Evolutionary conservation across 2,329 filamentous ascomycete species (phyloP).

Genomic region (Botryosphaeria dothidea): DNA sequence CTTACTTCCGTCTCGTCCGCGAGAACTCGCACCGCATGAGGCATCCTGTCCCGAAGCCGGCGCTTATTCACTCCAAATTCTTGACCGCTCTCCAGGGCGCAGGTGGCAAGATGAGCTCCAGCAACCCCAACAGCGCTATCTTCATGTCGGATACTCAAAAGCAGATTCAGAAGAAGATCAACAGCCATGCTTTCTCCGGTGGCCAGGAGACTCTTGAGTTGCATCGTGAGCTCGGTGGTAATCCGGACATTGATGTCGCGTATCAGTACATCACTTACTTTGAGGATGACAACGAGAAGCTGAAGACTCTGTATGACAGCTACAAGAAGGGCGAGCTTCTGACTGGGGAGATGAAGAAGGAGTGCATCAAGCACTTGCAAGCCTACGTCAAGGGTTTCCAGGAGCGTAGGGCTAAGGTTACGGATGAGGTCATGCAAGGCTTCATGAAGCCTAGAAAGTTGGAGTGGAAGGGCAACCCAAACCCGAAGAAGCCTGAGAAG

Average conservation of each 20-base stretch:
- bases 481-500: slow-evolving; percentile 40
- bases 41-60: slow-evolving; percentile 71
- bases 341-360: slow-evolving; percentile 86
- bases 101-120: slow-evolving; percentile 91
- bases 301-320: slow-evolving; percentile 54
- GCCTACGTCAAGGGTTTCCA: slow-evolving; percentile 79
- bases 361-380: slow-evolving; percentile 78
- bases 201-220: slow-evolving; percentile 81
- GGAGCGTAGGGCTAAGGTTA: slow-evolving; percentile 72
- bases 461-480: slow-evolving; percentile 62
- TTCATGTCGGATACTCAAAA: slow-evolving; percentile 89
- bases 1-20: slow-evolving; percentile 74
- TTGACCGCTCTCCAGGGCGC: slow-evolving; percentile 87
- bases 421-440: slow-evolving; percentile 71
- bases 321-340: slow-evolving; percentile 74
- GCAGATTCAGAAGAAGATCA: slow-evolving; percentile 89
- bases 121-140: slow-evolving; percentile 75
- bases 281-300: slow-evolving; percentile 77
- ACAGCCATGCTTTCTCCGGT: slow-evolving; percentile 86
- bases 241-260: slow-evolving; percentile 85
- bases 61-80: slow-evolving; percentile 85
- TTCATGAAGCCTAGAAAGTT: slow-evolving; percentile 70
- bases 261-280: slow-evolving; percentile 96
- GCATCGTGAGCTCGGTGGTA: slow-evolving; percentile 78
- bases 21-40: slow-evolving; percentile 75